phyloP scores from a whole-genome alignment of 805 yeast genomes.

The Suhomyces prunicola region DNA sequence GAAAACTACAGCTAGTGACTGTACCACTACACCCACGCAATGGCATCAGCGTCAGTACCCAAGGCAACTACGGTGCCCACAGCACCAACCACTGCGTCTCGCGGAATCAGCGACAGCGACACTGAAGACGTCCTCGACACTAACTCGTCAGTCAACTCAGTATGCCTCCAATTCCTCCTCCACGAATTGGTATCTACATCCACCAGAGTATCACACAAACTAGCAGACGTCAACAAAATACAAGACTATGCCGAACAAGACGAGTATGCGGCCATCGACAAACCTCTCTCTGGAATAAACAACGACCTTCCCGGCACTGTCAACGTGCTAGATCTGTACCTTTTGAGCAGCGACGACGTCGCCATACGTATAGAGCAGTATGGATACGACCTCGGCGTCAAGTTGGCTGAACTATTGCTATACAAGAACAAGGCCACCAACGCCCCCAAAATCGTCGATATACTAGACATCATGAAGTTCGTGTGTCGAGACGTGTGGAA shows the following conservation, averaged over 20 bases:
- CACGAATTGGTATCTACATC: constrained; percentile 77
- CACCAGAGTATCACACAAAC: constrained; percentile 54
- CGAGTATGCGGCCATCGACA: constrained; percentile 22
- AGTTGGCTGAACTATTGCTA: constrained; percentile 48
- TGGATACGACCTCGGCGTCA: constrained; percentile 69
- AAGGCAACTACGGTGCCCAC: neutral
- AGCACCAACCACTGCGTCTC: neutral
- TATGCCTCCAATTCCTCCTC: constrained; percentile 60
- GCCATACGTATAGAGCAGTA: constrained; percentile 59
- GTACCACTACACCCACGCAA: neutral
- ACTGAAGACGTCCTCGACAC: constrained; percentile 16
- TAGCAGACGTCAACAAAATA: constrained; percentile 24
- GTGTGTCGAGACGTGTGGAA: constrained; percentile 93
- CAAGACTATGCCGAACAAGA: constrained; percentile 15
- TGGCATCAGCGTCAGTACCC: neutral
- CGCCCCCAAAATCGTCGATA: constrained; percentile 51
- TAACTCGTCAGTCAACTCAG: constrained; percentile 46
- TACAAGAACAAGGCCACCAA: constrained; percentile 27
- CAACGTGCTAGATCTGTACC: constrained; percentile 33
- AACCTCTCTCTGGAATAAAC: constrained; percentile 26
- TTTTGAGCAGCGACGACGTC: constrained; percentile 46
- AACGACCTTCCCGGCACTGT: constrained; percentile 44
- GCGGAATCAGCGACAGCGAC: neutral
- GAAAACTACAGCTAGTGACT: too few species aligned
- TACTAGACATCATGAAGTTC: constrained; percentile 84